A percentile compares a stretch with the other conserved stretches of the same genome.
These are phyloP conservation scores for Cadophora gregata DNA, from an alignment of 2,329 filamentous ascomycete species.

Conservation along the genomic window DNA sequence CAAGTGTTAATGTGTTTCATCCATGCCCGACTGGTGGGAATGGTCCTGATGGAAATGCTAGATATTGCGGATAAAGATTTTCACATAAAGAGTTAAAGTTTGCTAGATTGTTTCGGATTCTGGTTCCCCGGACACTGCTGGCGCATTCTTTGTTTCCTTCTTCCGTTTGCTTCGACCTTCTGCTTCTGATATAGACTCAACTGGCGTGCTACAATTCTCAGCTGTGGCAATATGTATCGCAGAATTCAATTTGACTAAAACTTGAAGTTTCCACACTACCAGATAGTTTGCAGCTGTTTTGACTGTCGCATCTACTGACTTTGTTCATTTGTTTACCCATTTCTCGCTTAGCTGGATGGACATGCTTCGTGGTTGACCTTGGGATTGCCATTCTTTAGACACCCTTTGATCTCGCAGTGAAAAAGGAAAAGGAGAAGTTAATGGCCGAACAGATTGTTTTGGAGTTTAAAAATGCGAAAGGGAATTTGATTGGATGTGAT, in stretches of 20 bases:
- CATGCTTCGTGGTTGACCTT: too few relatives aligned
- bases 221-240: too few relatives aligned
- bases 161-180: too few relatives aligned
- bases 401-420: too few relatives aligned
- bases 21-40: neutral
- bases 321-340: neutral
- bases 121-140: neutral
- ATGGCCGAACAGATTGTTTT: too few relatives aligned
- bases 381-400: too few relatives aligned
- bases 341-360: neutral
- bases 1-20: neutral
- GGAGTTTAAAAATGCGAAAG: too few relatives aligned
- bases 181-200: too few relatives aligned
- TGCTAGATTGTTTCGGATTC: neutral
- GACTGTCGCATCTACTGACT: neutral
- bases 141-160: neutral
- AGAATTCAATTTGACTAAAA: neutral
- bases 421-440: too few relatives aligned
- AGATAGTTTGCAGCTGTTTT: neutral
- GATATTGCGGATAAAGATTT: neutral
- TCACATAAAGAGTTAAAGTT: neutral
- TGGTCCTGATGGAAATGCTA: neutral
- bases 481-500: too few relatives aligned
- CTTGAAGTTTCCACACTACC: neutral
- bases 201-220: too few relatives aligned